phyloP scores from a whole-genome alignment of 306 rosid species.

The Fragaria nilgerrensis region DNA sequence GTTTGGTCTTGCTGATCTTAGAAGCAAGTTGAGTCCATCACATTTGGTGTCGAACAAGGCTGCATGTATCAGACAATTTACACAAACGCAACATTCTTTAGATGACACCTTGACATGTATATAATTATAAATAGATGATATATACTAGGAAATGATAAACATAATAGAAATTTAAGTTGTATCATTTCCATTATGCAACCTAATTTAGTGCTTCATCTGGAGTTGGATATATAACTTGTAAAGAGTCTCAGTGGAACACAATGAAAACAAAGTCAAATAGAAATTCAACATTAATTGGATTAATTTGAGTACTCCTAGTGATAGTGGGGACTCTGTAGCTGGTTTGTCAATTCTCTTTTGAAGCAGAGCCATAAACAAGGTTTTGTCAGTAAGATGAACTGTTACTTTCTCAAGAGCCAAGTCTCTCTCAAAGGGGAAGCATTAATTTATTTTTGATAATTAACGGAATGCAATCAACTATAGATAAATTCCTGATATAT shows the following conservation, averaged over 20 bases:
- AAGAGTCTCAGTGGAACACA: conserved; percentile 7
- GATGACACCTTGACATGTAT: neutral
- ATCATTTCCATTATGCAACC: neutral
- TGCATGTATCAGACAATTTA: conserved; percentile 7
- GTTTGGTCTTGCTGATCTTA: neutral
- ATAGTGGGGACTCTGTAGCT: conserved; percentile 12
- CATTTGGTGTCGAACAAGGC: neutral
- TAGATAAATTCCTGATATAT: neutral
- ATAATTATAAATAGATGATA: neutral
- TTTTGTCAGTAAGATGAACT: conserved; percentile 24
- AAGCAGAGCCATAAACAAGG: conserved; percentile 9
- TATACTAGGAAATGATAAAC: conserved; percentile 11
- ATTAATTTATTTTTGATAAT: neutral
- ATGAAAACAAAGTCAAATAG: conserved; percentile 12
- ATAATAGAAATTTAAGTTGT: neutral
- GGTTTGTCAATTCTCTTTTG: conserved; percentile 25
- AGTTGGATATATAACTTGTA: conserved; percentile 19
- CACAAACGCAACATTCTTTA: neutral
- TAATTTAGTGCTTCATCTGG: neutral
- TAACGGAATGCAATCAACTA: neutral
- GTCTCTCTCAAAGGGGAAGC: conserved; percentile 5
- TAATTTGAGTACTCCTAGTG: neutral
- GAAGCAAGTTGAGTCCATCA: neutral
- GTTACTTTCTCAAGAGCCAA: conserved; percentile 20
- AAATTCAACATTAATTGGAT: conserved; percentile 5